Base-by-base conservation (phyloP, 192 early-diverging fungal genomes). In the Phlyctochytrium arcticum region DNA sequence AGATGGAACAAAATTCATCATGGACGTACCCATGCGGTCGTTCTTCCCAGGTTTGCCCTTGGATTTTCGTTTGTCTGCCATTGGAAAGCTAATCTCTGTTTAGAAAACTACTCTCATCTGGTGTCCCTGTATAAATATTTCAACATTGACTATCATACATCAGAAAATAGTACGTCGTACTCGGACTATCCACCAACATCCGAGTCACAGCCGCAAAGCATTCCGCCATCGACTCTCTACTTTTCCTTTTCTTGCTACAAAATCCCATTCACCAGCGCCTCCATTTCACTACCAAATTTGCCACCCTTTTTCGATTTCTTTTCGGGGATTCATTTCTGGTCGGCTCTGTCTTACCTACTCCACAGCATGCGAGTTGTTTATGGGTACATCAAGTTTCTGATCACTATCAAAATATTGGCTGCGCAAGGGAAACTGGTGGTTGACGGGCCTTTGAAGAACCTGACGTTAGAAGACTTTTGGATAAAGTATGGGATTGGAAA, bases 11-110 rank as follows among this genome's bases (percentile, higher is more conserved):
- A 50, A 75, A 26, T 37, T 60, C n/a, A 57, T 76, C n/a, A 80
- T 82, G 46, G 81, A 80, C 37, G 78, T 80, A 5, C 81, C 81
- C 17, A 83, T 83, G 81, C 68, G 81, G 31, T 68, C 65, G 27
- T 80, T 83, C 60, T 80, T 76, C 46, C 75, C 75, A 12, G 71
- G 70, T 74, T 32, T 33, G 57, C 9, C n/a, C 2, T 61, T 21
- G 54, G 3, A 3, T 2, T 1, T 1, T 23, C 15, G n/a, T 27
- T n/a, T 24, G 12, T 2, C 26, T 26, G 50, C 1, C 10, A 2
- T 1, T 53, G 50, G 12, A 24, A 10, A 36, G 23, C n/a, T 61
- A 17, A 19, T 17, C 55, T 56, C 51, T 53, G 31, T 12, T 46
- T 62, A 61, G 70, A 70, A 19, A 72, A 80, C 57, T 80, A 80